Base-by-base conservation (phyloP, 2,329 filamentous ascomycete genomes). In the Aspergillus costaricaensis region DNA sequence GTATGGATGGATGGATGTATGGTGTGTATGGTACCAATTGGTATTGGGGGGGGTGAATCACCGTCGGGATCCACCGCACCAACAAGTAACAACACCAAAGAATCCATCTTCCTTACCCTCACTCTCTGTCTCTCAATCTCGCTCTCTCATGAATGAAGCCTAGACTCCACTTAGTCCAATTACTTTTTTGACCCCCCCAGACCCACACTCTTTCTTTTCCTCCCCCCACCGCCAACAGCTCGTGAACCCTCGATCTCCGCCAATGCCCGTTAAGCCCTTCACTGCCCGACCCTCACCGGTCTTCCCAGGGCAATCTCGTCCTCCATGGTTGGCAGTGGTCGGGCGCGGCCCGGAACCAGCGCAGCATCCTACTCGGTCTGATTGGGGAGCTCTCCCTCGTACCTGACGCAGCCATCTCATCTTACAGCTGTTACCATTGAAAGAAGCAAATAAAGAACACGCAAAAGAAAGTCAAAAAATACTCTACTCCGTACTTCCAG, bases 271-370 rank as follows among this genome's bases (percentile, higher is more conserved):
- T 23, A 44, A 12, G 9, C 19, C 32, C 10, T 19, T 23, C 39
- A 44, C 43, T 8, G 17, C 53, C 53, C 19, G 25, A 39, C 52
- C 32, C 23, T 47, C 52, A 55, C 53, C 53, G 53, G 41, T 30
- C 19, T 27, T 47, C 9, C n/a, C n/a, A 55, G 39, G 39, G 52
- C 23, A 25, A 36, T 10, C 10, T 36, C 25, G 25, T 27, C 25
- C 36, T 14, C 38, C 39, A 15, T 41, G 36, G 51, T 55, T 32
- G 47, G 47, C 5, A 10, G 4, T 27, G n/a, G n/a, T 43, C 21
- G 36, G 36, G 12, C 23, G 38, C 52, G 39, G 23, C 17, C 50
- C 50, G 19, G 17, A 36, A n/a, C 27, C 17, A 25, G 17, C 50
- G 4, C 9, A 36, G 30, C 15, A 17, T 39, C 7, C 30, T 25